Conservation (phyloP, 306 rosid species). For the Cicer cuneatum region DNA sequence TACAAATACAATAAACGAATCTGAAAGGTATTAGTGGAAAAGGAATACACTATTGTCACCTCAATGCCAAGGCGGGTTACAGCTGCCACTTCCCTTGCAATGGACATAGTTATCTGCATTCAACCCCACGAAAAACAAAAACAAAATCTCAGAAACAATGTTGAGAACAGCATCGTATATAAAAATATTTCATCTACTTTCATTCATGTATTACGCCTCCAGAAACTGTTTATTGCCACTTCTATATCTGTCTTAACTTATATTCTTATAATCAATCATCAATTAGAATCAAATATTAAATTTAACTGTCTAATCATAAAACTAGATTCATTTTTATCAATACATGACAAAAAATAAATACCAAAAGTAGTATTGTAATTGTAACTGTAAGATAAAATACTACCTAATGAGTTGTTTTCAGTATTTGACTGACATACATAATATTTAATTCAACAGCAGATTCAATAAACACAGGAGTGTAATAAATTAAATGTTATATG, state of each 20-base stretch:
- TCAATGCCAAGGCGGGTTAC: slow-evolving; percentile 96
- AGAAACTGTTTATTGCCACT: background rate
- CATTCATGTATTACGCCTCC: background rate
- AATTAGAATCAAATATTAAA: background rate
- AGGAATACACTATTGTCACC: slow-evolving; percentile 54
- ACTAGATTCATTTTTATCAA: too few relatives aligned
- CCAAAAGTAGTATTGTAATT: too few relatives aligned
- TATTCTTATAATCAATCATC: background rate
- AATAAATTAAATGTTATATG: too few relatives aligned
- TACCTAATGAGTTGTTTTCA: too few relatives aligned
- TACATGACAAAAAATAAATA: too few relatives aligned
- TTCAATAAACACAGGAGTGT: background rate
- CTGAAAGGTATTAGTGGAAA: background rate
- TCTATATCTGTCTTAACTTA: background rate
- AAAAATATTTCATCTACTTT: background rate
- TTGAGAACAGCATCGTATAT: slow-evolving; percentile 25
- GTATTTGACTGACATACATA: background rate
- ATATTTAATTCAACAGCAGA: background rate
- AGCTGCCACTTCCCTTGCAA: slow-evolving; percentile 94
- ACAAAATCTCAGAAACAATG: slow-evolving; percentile 17
- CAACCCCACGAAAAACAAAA: background rate
- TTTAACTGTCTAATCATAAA: too few relatives aligned
- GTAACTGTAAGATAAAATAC: too few relatives aligned
- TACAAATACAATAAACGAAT: slow-evolving; percentile 22
- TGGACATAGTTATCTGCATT: slow-evolving; percentile 82